Conservation (phyloP, 352 stramenopile genomes). For the Globisporangium middletonii region DNA sequence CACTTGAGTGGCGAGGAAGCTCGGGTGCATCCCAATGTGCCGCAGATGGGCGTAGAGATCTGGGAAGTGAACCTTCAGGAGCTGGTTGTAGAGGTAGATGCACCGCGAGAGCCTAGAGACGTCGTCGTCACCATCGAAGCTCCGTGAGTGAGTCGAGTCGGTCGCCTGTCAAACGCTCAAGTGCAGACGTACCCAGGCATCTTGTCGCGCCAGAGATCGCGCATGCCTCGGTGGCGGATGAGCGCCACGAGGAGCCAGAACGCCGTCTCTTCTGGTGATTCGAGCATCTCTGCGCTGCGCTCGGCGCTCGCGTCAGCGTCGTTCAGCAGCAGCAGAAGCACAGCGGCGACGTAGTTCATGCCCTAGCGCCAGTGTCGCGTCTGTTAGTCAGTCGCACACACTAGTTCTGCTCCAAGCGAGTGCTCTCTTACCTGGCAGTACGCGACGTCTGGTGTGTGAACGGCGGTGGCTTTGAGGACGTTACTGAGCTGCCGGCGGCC, state of each 20-base stretch:
- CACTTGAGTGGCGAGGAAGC: slow-evolving; percentile 73
- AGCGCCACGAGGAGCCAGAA: slow-evolving; percentile 63
- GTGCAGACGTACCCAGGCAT: slow-evolving; percentile 58
- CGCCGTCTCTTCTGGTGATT: slow-evolving; percentile 36
- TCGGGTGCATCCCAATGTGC: slow-evolving; percentile 79
- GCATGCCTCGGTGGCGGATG: slow-evolving; percentile 49
- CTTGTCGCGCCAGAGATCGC: slow-evolving; percentile 62
- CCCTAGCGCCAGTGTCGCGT: slow-evolving; percentile 23
- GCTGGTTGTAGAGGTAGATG: slow-evolving; percentile 75
- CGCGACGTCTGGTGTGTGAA: slow-evolving; percentile 46
- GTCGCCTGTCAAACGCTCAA: neutral
- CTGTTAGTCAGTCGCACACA: neutral
- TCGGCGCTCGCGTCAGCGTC: neutral
- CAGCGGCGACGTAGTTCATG: slow-evolving; percentile 83
- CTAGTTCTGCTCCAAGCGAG: too few relatives aligned
- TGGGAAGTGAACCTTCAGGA: slow-evolving; percentile 60
- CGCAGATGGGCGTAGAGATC: slow-evolving; percentile 56
- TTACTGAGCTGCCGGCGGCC: slow-evolving; percentile 58
- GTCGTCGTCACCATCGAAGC: neutral
- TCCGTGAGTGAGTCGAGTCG: neutral
- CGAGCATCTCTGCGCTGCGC: slow-evolving; percentile 1
- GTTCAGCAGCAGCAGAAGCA: slow-evolving; percentile 45
- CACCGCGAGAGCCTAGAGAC: slow-evolving; percentile 42
- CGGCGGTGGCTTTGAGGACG: slow-evolving; percentile 60
- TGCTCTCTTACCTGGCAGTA: slow-evolving; percentile 63